Evolutionary conservation across 2,329 filamentous ascomycete species (phyloP).

Genomic region (Podosphaera aphanis): DNA sequence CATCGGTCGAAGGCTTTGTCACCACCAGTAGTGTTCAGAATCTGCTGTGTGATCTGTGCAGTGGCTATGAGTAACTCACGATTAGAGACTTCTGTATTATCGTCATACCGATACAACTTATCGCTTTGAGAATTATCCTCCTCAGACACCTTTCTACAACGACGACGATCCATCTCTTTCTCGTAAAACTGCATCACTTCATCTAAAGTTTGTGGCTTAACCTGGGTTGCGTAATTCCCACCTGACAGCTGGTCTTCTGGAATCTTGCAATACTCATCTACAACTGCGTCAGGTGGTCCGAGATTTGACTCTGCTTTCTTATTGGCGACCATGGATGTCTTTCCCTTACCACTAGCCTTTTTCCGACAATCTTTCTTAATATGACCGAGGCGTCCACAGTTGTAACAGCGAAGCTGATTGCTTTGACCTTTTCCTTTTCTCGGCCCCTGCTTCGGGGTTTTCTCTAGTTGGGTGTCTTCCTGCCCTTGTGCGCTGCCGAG

Average conservation of each 20-base stretch:
- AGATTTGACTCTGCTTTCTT: neutral
- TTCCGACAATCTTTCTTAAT: neutral
- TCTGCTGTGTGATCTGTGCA: neutral
- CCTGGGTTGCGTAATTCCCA: neutral
- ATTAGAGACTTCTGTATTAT: neutral
- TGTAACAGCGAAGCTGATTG: neutral
- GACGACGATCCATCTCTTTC: neutral
- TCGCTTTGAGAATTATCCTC: neutral
- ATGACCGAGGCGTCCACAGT: neutral
- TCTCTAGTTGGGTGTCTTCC: too few relatives aligned
- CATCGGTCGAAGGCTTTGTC: neutral
- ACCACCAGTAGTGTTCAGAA: neutral
- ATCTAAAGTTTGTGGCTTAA: neutral
- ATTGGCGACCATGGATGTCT: neutral
- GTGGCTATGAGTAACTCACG: too few relatives aligned
- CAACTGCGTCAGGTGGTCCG: neutral
- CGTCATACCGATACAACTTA: neutral
- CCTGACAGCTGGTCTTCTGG: neutral
- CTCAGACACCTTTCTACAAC: neutral
- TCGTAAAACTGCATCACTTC: neutral
- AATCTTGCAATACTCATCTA: neutral
- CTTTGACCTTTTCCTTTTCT: neutral
- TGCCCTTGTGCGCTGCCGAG: too few relatives aligned
- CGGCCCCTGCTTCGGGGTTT: neutral
- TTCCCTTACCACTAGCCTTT: neutral